Base-by-base conservation (phyloP, 176 grass and related monocot genomes). In the Zizania latifolia region DNA sequence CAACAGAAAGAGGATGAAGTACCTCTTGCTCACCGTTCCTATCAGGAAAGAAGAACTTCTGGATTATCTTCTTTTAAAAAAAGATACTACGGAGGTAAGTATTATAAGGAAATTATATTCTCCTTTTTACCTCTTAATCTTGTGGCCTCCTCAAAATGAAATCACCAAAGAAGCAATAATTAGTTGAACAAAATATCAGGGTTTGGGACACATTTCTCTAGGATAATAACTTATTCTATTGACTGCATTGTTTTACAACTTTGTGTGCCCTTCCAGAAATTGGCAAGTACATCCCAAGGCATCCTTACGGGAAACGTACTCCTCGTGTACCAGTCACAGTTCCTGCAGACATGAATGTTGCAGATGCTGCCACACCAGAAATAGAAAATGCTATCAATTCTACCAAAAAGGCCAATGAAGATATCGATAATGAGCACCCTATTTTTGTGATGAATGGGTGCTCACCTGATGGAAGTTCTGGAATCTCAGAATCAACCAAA, bases 1-100 rank as follows among this genome's bases (percentile, higher is more conserved):
- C 66, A 32, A 56, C 45, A 60, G 14, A 77, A 78, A 79, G 78
- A 65, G 32, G 82, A 66, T 70, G 81, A 78, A 71, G 30, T 37
- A 45, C 35, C 37, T 50, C 35, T 62, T 4, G 57, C 24, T 11
- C 58, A 77, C 21, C 22, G 78, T 16, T 83, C 51, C 7, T 45
- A 41, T 72, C 70, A 54, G 62, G 72, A 72, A 38, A 43, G 34
- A 15, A 67, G 3, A 53, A 75, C 39, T 91, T 74, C 78, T 85
- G 68, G 85, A 46, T 82, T 77, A 41, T 50, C 68, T 65, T 85
- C 70, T 37, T 81, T 85, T 51, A 84, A 64, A 46, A 78, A 85
- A 91, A 46, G 31, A 78, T 84, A 78, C 40, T 78, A 76, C 65
- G 89, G 80, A 58, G 77, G 85, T 37, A 46, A 78, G 84, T 77